Base-by-base conservation (phyloP, 306 rosid species). In the Oemleria cerasiformis region DNA sequence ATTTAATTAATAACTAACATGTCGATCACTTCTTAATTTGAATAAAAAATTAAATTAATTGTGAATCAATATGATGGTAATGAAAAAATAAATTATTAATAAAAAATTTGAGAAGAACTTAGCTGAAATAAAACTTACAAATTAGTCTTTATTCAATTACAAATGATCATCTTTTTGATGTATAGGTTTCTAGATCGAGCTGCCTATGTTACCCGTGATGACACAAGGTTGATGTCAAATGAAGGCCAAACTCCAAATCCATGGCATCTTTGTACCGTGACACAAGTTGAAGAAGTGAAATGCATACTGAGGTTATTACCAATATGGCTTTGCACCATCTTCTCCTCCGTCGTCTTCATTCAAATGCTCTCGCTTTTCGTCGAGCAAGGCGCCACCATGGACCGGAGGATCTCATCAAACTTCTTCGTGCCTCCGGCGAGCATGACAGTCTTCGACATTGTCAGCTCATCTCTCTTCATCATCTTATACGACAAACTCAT, bases 241-340 rank as follows among this genome's bases (percentile, higher is more conserved):
- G 67, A 76, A 78, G 69, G 74, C 23, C 78, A 64, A 59, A 72
- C 79, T n/a, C 82, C 75, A 25, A 70, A 74, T 42, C 86, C 87
- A 5, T 86, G 94, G 91, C 56, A 78, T 61, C 84, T 88, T 50
- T 84, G 91, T 81, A 56, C 83, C 1, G 82, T 88, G 40, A 78
- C 87, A 66, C 91, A 84, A 56, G 83, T 88, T 65, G 91, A 88
- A 77, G 91, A 86, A 77, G 84, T 88, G 63, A 88, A 86, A 68
- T 78, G 89, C 74, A 14, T 84, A 14, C 17, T 84, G 13, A 82
- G 87, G 53, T 56, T 88, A 38, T 61, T 86, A 8, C 89, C 89
- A 1, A 39, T 86, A 23, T 86, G 91, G 87, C 42, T 86, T 0
- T 86, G 91, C 78, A 88, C 94, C 67, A 76, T 88, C 70, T 80